Evolutionary conservation across 2,329 filamentous ascomycete species (phyloP).

Genomic region (Fonsecaea nubica): DNA sequence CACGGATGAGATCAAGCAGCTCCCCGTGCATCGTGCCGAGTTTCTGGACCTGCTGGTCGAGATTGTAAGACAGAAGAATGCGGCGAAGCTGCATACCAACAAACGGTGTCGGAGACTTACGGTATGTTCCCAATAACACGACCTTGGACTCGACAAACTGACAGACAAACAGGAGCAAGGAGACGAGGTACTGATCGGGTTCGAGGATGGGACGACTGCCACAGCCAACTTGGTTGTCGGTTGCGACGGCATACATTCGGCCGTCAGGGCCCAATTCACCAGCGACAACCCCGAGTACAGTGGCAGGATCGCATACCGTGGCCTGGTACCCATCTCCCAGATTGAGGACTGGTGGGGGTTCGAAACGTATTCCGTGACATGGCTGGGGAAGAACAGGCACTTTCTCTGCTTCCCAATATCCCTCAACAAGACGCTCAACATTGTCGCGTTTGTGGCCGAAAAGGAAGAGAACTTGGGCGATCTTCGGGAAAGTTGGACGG

Average conservation of each 20-base stretch:
- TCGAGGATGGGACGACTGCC: constrained; percentile 41
- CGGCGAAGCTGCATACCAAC: constrained; percentile 32
- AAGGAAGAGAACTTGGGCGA: constrained; percentile 44
- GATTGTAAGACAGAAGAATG: constrained; percentile 48
- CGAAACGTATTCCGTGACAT: constrained; percentile 41
- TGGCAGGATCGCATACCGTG: constrained; percentile 31
- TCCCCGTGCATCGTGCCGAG: constrained; percentile 43
- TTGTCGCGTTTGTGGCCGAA: constrained; percentile 47
- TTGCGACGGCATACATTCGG: constrained; percentile 39
- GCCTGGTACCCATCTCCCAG: constrained; percentile 27
- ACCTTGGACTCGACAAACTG: not conserved
- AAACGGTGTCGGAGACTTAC: constrained; percentile 27
- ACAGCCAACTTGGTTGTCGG: constrained; percentile 39
- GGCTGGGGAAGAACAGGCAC: constrained; percentile 47
- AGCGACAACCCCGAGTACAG: constrained; percentile 30
- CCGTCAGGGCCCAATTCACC: constrained; percentile 25
- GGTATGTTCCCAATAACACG: constrained; percentile 10
- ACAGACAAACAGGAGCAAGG: constrained; percentile 22
- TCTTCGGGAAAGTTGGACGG: constrained; percentile 48
- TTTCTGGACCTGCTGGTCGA: constrained; percentile 53
- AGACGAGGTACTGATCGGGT: constrained; percentile 31
- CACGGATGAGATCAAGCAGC: constrained; percentile 25
- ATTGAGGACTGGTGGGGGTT: constrained; percentile 39
- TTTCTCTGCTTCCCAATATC: constrained; percentile 49
- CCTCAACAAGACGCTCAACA: constrained; percentile 46